Evolutionary conservation across 2,329 filamentous ascomycete species (phyloP), one percentile per base, ranked within the genome.

Genomic region (Penicillium palitans): DNA sequence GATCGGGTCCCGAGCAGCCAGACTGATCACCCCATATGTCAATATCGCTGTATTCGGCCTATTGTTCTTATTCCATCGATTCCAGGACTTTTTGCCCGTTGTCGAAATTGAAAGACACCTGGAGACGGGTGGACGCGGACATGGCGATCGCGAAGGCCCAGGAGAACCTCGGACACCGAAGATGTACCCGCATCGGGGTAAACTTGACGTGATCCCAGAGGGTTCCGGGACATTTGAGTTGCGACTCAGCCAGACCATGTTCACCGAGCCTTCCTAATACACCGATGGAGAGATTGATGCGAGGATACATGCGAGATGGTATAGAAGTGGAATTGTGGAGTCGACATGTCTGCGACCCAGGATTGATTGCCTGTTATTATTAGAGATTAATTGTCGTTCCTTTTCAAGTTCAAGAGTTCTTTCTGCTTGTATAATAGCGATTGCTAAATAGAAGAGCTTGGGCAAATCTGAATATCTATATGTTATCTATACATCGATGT

Each of bases 11-110:
- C 80, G 0, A 77, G 80, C 3, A 15, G 33, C 48, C 19, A 79
- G 80, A 65, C 91, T 93, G 63, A 70, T 88, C 58, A 84, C 84
- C 0, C 78, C 83, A 0, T 89, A 88, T 66, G 78, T 87, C 21
- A 85, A 85, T n/a, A 81, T 89, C 41, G 82, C 82, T 0, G 77
- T 85, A 37, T 89, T 89, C 68, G 65, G 83, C 13, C 57, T 74
- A 3, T 64, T 87, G 49, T 87, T 84, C 66, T 71, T 81, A 17
- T 78, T 76, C 6, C 84, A 87, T 66, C 74, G 41, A 76, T 74
- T 59, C 72, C 72, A 49, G 74, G 75, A 53, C 13, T 24, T 58
- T 19, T 1, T 57, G 29, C 55, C 61, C 19, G 29, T 50, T 42
- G 25, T 46, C 25, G 24, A 55, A 40, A 4, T 52, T 19, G 39